A percentile compares a stretch with the other conserved stretches of the same genome.
These are phyloP conservation scores for Sequoiadendron giganteum DNA, from an alignment of 75 land plant genomes.

Conservation along the genomic window DNA sequence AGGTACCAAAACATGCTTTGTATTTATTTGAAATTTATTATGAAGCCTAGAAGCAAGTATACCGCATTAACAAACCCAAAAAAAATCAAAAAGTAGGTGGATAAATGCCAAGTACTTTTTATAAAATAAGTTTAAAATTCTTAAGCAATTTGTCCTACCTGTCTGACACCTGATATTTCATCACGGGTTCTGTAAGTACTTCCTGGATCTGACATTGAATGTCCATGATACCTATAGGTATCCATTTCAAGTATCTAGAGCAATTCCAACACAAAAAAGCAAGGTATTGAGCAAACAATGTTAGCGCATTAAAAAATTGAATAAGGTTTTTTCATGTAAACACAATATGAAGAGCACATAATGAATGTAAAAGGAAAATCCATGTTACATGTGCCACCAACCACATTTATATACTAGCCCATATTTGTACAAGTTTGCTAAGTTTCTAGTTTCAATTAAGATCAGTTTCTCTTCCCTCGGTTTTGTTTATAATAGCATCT, in stretches of 20 bases:
- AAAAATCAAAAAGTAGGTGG: not conserved
- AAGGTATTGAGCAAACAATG: not conserved
- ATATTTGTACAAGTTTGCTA: too few relatives aligned
- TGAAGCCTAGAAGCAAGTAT: not conserved
- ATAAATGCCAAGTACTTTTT: not conserved
- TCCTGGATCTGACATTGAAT: constrained; percentile 99
- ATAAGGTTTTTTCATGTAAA: not conserved
- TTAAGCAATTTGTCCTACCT: constrained; percentile 38
- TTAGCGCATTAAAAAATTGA: not conserved
- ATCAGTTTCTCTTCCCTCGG: not conserved
- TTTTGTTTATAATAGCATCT: not conserved
- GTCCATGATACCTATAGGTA: constrained; percentile 97
- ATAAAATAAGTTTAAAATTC: not conserved
- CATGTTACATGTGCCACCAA: not conserved
- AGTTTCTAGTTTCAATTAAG: not conserved
- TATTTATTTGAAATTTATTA: not conserved
- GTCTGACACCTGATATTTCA: constrained; percentile 92
- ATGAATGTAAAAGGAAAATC: not conserved
- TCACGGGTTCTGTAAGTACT: constrained; percentile 99
- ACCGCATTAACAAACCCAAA: not conserved
- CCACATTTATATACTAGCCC: not conserved
- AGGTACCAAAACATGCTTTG: not conserved
- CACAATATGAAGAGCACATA: not conserved
- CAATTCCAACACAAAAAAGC: constrained; percentile 3
- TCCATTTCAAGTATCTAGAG: constrained; percentile 96